Conservation (phyloP, 2,329 filamentous ascomycete species). For the Fusarium floridanum region DNA sequence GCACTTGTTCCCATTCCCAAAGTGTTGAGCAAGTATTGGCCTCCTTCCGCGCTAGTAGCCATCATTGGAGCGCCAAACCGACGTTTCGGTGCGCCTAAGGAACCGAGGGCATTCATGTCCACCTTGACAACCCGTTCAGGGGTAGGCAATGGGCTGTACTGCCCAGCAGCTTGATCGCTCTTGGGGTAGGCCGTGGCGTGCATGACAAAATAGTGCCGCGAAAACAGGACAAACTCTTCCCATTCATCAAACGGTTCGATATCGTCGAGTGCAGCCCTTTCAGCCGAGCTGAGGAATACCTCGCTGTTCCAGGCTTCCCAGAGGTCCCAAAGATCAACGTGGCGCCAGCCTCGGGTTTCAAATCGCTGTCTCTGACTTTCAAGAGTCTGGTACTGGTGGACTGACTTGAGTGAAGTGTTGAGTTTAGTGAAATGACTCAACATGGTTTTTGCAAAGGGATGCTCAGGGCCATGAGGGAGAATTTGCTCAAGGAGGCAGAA, state of each 20-base stretch:
- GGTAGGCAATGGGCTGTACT: not conserved
- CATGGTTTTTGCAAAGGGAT: conserved; percentile 92
- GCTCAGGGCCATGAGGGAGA: conserved; percentile 79
- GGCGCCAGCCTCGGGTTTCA: conserved; percentile 73
- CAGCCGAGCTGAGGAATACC: conserved; percentile 70
- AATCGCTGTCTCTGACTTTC: conserved; percentile 79
- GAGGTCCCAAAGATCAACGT: conserved; percentile 74
- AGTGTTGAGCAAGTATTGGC: conserved; percentile 59
- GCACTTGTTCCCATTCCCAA: conserved; percentile 61
- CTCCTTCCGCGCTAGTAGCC: conserved; percentile 53
- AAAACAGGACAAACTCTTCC: conserved; percentile 92
- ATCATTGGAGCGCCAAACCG: conserved; percentile 72
- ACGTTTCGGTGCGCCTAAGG: conserved; percentile 53
- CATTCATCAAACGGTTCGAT: conserved; percentile 94
- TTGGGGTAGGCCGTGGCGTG: conserved; percentile 60
- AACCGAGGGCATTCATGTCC: conserved; percentile 24
- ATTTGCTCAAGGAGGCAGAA: conserved; percentile 92
- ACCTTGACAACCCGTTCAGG: conserved; percentile 6
- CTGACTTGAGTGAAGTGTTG: conserved; percentile 81
- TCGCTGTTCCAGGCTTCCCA: conserved; percentile 87
- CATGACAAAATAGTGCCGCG: conserved; percentile 85
- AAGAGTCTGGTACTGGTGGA: conserved; percentile 76
- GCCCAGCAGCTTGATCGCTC: not conserved
- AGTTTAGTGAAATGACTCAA: conserved; percentile 85
- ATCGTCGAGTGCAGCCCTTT: conserved; percentile 73